Conservation (phyloP, 257 asterid species). For the Plectranthus barbatus region DNA sequence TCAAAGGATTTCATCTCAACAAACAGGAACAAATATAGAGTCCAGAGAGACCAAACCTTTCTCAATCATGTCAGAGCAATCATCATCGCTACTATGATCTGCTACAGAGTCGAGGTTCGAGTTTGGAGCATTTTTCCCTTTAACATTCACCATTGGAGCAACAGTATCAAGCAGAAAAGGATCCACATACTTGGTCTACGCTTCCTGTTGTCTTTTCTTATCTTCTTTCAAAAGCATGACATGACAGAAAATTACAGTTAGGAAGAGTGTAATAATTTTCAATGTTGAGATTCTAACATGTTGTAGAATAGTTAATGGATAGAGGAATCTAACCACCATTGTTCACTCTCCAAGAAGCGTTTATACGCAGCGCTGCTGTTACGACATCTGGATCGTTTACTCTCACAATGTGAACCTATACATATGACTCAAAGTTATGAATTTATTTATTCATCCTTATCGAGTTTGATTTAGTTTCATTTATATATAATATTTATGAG, state of each 20-base stretch:
- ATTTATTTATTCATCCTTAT: too few species aligned
- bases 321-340: conserved; percentile 34
- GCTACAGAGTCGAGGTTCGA: conserved; percentile 12
- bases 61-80: conserved; percentile 27
- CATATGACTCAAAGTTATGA: too few species aligned
- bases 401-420: conserved; percentile 79
- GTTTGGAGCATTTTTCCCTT: conserved; percentile 13
- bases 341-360: conserved; percentile 25
- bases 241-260: conserved; percentile 9
- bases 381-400: conserved; percentile 47
- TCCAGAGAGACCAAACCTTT: conserved; percentile 25
- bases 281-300: not conserved
- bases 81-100: conserved; percentile 25
- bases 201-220: conserved; percentile 37
- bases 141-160: conserved; percentile 14
- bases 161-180: conserved; percentile 31
- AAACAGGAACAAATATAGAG: not conserved
- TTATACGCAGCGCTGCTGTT: conserved; percentile 63
- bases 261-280: conserved; percentile 11
- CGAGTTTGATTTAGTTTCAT: too few species aligned
- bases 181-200: conserved; percentile 45
- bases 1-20: not conserved
- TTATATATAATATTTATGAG: too few species aligned
- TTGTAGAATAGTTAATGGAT: not conserved
- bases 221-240: conserved; percentile 23